Conservation (phyloP, 2,329 filamentous ascomycete genomes). For the Chrysoporthe deuterocubensis region DNA sequence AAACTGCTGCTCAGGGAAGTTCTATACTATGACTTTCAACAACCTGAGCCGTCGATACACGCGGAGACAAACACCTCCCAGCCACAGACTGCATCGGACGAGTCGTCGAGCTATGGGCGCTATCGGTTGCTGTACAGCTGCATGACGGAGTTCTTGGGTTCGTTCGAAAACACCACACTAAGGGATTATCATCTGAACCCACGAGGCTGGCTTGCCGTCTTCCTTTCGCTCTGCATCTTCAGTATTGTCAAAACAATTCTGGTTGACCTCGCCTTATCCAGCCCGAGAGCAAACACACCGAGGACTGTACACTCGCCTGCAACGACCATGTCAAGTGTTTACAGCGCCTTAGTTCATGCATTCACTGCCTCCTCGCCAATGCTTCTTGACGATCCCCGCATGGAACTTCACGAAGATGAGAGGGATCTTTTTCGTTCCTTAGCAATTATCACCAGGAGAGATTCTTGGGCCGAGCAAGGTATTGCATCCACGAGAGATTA, state of each 20-base stretch:
- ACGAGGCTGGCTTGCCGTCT: slow-evolving; percentile 55
- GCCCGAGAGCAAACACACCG: slow-evolving; percentile 29
- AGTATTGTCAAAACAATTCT: slow-evolving; percentile 58
- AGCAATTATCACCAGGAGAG: slow-evolving; percentile 50
- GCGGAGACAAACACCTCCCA: slow-evolving; percentile 41
- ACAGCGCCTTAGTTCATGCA: slow-evolving; percentile 55
- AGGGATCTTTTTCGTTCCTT: slow-evolving; percentile 48
- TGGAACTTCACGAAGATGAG: slow-evolving; percentile 50
- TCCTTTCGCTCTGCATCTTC: slow-evolving; percentile 62
- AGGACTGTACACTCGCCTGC: slow-evolving; percentile 28
- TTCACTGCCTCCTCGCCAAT: slow-evolving; percentile 50
- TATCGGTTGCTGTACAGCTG: slow-evolving; percentile 54
- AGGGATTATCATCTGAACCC: slow-evolving; percentile 44
- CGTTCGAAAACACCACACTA: slow-evolving; percentile 52
- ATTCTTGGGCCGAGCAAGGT: slow-evolving; percentile 51
- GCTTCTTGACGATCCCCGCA: slow-evolving; percentile 48
- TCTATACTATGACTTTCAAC: slow-evolving; percentile 57
- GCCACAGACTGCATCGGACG: slow-evolving; percentile 43
- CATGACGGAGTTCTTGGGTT: slow-evolving; percentile 55
- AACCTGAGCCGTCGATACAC: slow-evolving; percentile 51
- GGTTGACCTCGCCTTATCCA: slow-evolving; percentile 47
- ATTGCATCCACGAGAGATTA: slow-evolving; percentile 55
- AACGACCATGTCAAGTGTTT: slow-evolving; percentile 51
- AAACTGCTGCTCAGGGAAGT: slow-evolving; percentile 61
- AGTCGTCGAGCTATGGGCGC: slow-evolving; percentile 52